Evolutionary conservation across 768 basidiomycete genomes (phyloP).

Genomic region (Tubosaeta sp.): DNA sequence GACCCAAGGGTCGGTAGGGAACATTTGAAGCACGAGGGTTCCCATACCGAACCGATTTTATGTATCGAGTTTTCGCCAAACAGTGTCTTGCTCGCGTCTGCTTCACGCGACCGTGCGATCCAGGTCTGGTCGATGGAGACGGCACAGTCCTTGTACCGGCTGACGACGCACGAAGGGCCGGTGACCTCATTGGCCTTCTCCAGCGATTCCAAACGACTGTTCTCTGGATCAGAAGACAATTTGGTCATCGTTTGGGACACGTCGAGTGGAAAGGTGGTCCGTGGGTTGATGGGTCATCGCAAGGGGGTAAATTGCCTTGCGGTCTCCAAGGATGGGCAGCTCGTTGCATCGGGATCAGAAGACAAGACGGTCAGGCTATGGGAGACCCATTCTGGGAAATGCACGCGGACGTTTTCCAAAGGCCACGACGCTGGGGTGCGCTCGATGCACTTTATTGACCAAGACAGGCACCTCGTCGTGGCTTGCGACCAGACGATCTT

Average conservation of each 20-base stretch:
- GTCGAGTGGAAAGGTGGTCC: conserved; percentile 10
- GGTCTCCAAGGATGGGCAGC: not conserved
- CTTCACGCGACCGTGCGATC: conserved; percentile 6
- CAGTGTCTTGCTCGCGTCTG: conserved; percentile 6
- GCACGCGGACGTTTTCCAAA: conserved; percentile 8
- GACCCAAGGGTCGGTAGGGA: conserved; percentile 12
- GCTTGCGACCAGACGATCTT: conserved; percentile 6
- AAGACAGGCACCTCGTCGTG: conserved; percentile 6
- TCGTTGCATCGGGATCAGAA: conserved; percentile 21
- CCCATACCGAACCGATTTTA: conserved; percentile 3
- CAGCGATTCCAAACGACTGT: conserved; percentile 11
- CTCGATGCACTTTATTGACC: conserved; percentile 12
- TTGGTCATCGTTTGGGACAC: conserved; percentile 23
- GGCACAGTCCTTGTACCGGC: conserved; percentile 7
- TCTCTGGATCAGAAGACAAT: conserved; percentile 24
- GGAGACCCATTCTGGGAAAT: conserved; percentile 15
- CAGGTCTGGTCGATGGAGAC: conserved; percentile 23
- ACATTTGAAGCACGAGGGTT: conserved; percentile 3
- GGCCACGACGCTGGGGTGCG: conserved; percentile 12
- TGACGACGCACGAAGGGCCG: conserved; percentile 13
- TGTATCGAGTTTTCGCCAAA: conserved; percentile 12
- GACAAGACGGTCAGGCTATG: conserved; percentile 25
- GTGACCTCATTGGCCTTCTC: conserved; percentile 22
- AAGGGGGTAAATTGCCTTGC: conserved; percentile 1
- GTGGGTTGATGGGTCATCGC: conserved; percentile 16